Percentiles rank a stretch among this genome's conserved stretches.
Conservation (phyloP, 768 basidiomycete species). For the Serendipita indica region DNA sequence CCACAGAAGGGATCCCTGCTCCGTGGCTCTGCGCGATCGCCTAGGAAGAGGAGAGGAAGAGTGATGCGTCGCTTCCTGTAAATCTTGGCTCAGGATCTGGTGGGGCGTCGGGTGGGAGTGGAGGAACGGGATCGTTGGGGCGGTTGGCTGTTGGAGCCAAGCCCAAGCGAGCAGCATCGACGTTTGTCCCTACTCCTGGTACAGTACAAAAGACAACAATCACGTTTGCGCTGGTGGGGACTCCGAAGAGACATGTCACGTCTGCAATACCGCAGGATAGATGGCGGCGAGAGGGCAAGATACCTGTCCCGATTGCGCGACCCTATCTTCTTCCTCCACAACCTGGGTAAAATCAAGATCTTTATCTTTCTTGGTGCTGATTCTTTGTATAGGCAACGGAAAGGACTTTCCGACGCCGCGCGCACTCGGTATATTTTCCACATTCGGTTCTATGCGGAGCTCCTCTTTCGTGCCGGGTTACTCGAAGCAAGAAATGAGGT, state of each 20-base stretch:
- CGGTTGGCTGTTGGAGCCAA: not conserved
- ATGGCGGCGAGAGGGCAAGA: not conserved
- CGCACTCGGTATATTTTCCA: not conserved
- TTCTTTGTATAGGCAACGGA: not conserved
- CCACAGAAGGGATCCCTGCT: not conserved
- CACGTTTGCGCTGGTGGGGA: not conserved
- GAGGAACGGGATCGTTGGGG: conserved; percentile 1
- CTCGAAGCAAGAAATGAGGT: not conserved
- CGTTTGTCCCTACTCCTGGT: conserved; percentile 1
- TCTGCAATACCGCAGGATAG: conserved; percentile 1
- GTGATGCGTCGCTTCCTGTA: not conserved
- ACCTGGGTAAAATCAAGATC: no score
- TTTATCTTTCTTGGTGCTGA: no score
- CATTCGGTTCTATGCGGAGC: conserved; percentile 7
- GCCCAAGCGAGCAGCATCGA: not conserved
- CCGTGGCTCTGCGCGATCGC: not conserved
- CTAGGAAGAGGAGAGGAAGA: not conserved
- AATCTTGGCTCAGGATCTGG: not conserved
- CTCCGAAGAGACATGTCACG: not conserved
- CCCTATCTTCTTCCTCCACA: no score
- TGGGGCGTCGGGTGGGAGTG: not conserved
- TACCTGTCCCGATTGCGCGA: not conserved
- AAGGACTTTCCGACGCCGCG: not conserved
- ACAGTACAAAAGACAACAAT: not conserved
- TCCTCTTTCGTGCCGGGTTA: not conserved